A percentile compares a stretch with the other conserved stretches of the same genome.
phyloP scores from a whole-genome alignment of 495 filamentous ascomycete species.

The Hypoxylon fragiforme region DNA sequence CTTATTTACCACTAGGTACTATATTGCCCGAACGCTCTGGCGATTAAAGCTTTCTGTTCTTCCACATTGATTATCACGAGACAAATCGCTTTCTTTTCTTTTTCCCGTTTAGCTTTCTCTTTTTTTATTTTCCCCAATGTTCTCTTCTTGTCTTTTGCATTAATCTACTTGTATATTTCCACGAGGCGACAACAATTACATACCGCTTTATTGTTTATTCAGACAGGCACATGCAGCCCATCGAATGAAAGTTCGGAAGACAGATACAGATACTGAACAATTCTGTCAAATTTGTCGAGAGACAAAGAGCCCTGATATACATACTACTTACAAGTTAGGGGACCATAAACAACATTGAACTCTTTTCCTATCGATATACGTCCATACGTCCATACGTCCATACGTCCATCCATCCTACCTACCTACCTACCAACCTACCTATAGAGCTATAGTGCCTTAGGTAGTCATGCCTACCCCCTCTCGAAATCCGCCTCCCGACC shows the following conservation, averaged over 20 bases:
- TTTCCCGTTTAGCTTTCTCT: background rate
- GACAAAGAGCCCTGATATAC: background rate
- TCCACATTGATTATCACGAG: background rate
- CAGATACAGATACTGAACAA: too few relatives aligned
- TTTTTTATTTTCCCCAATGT: background rate
- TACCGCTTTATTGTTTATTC: background rate
- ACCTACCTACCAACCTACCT: background rate
- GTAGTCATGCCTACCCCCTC: constrained; percentile 57
- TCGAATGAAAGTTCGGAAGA: background rate
- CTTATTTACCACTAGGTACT: too few relatives aligned
- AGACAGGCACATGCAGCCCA: background rate
- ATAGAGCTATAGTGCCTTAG: background rate
- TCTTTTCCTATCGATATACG: too few relatives aligned
- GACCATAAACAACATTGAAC: too few relatives aligned
- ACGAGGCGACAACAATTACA: background rate
- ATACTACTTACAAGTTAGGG: background rate
- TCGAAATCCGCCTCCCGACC: constrained; percentile 44
- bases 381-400: too few relatives aligned
- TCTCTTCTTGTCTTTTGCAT: constrained; percentile 9
- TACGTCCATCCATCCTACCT: too few relatives aligned
- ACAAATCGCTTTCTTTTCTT: constrained; percentile 4
- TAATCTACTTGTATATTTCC: constrained; percentile 26
- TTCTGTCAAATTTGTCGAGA: background rate
- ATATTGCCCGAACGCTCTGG: too few relatives aligned
- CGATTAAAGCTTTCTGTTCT: background rate